Conservation (phyloP, 257 asterid species). For the Eucommia ulmoides region DNA sequence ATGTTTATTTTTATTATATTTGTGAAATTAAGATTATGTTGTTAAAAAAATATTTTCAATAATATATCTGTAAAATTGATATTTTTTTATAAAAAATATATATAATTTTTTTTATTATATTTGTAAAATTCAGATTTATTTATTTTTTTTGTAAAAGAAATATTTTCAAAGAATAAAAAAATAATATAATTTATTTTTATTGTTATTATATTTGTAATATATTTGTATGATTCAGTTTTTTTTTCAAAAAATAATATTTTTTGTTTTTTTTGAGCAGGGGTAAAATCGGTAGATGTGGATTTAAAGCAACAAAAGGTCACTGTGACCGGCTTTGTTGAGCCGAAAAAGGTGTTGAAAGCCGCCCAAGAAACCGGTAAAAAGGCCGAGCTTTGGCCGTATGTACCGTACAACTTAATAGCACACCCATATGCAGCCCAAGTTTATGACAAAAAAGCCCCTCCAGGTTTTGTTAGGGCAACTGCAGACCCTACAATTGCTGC, state of each 20-base stretch:
- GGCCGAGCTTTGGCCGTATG: constrained; percentile 87
- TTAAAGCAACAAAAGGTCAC: neutral
- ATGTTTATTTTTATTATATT: too few relatives aligned
- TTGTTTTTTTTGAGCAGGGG: too few relatives aligned
- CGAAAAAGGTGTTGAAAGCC: constrained; percentile 27
- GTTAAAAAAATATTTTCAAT: too few relatives aligned
- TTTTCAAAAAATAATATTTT: too few relatives aligned
- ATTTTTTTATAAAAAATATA: too few relatives aligned
- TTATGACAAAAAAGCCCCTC: constrained; percentile 87
- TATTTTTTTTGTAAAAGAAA: neutral
- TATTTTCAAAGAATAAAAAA: too few relatives aligned
- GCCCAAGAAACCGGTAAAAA: constrained; percentile 75
- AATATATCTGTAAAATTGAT: too few relatives aligned
- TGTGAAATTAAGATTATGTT: too few relatives aligned
- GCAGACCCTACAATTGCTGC: constrained; percentile 62
- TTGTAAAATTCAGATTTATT: neutral
- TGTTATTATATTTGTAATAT: neutral
- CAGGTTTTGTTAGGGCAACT: constrained; percentile 60
- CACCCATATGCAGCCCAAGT: constrained; percentile 64
- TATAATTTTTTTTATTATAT: too few relatives aligned
- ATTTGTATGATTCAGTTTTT: neutral
- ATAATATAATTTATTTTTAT: neutral
- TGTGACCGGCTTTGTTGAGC: neutral
- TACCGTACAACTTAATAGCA: constrained; percentile 75
- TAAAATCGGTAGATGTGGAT: neutral